Conservation (phyloP, 2,329 filamentous ascomycete species). For the Calonectria ilicicola region DNA sequence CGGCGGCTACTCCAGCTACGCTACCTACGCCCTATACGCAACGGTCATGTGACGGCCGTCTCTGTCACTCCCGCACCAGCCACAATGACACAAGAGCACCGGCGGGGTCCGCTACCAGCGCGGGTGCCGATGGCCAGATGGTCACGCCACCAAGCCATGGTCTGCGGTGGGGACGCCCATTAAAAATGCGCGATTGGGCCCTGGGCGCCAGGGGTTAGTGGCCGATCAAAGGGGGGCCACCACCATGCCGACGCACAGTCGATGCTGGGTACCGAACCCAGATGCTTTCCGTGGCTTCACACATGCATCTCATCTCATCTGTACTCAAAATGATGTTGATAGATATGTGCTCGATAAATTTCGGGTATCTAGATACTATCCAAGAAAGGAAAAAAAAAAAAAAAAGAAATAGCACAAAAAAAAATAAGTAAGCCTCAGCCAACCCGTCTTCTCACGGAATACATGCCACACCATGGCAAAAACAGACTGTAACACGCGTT, state of each 20-base stretch:
- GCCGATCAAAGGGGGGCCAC: slow-evolving; percentile 1
- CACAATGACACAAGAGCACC: slow-evolving; percentile 23
- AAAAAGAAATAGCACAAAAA: neutral
- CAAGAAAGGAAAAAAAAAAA: neutral
- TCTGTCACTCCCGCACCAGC: slow-evolving; percentile 26
- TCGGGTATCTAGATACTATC: slow-evolving; percentile 27
- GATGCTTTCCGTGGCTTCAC: neutral
- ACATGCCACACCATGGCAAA: neutral
- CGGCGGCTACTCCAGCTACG: neutral
- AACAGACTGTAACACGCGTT: neutral
- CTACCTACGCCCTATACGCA: neutral
- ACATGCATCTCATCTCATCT: neutral
- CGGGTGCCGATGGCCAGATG: slow-evolving; percentile 36
- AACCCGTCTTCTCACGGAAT: neutral
- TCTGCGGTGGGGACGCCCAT: neutral
- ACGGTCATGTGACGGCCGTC: neutral
- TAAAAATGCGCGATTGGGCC: neutral
- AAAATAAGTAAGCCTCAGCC: neutral
- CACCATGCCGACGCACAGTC: neutral
- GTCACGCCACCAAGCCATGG: slow-evolving; percentile 37
- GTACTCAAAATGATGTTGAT: neutral
- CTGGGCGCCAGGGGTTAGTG: neutral
- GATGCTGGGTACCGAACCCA: slow-evolving; percentile 5
- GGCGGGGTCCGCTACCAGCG: slow-evolving; percentile 34
- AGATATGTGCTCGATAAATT: slow-evolving; percentile 9